Percentiles rank a stretch among this genome's conserved stretches.
These are phyloP conservation scores for Protomyces inouyei DNA, from an alignment of 1,139 yeast genomes.

Conservation along the genomic window DNA sequence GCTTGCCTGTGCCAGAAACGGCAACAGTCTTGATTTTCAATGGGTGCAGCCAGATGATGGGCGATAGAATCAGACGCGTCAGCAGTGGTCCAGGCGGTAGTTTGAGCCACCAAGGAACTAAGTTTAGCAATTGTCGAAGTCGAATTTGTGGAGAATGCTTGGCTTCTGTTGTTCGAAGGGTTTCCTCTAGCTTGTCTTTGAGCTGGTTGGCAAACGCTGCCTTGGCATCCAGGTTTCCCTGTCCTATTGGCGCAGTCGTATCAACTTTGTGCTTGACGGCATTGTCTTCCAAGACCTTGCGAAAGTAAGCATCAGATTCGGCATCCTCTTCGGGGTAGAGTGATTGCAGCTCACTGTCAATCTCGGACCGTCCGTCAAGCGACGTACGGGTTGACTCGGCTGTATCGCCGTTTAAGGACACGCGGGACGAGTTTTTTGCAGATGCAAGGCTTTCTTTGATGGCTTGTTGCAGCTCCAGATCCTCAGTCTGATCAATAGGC, in stretches of 20 bases:
- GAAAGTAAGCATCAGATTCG: constrained; percentile 9
- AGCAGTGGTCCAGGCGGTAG: constrained; percentile 12
- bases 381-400: neutral
- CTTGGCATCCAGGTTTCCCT: constrained; percentile 4
- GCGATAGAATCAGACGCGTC: constrained; percentile 17
- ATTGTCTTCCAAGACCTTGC: constrained; percentile 7
- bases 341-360: neutral
- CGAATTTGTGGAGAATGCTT: neutral
- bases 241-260: constrained; percentile 1
- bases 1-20: constrained; percentile 16
- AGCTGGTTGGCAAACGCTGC: constrained; percentile 15
- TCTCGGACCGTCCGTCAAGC: neutral
- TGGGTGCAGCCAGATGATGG: constrained; percentile 18
- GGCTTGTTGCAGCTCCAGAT: constrained; percentile 2
- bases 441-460: constrained; percentile 5
- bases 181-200: constrained; percentile 4
- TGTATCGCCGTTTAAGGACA: neutral
- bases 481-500: neutral
- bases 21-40: constrained; percentile 6
- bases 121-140: constrained; percentile 1
- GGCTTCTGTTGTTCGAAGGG: neutral
- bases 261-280: constrained; percentile 9
- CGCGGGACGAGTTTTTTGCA: neutral
- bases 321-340: constrained; percentile 13
- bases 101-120: constrained; percentile 23